Conservation (phyloP, 257 asterid genomes). For the Gardenia jasminoides region DNA sequence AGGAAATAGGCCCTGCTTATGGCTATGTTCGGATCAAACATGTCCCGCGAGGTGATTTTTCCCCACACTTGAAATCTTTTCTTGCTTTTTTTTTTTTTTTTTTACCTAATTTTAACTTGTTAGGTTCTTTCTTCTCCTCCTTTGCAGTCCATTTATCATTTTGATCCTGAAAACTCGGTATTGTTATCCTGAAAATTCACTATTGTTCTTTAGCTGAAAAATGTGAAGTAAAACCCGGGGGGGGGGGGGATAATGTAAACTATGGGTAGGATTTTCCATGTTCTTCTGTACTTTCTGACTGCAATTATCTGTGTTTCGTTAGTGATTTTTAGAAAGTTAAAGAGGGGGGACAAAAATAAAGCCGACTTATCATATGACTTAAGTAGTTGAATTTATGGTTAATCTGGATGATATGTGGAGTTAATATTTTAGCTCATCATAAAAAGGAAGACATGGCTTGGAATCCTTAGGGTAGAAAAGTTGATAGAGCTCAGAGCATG, state of each 20-base stretch:
- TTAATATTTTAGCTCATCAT: too few species aligned
- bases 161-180: neutral
- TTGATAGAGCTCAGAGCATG: too few species aligned
- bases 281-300: neutral
- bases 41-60: conserved; percentile 18
- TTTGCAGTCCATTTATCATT: neutral
- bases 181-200: too few species aligned
- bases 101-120: neutral
- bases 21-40: conserved; percentile 27
- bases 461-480: neutral
- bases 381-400: neutral
- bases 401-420: neutral
- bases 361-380: too few species aligned
- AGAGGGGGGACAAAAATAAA: too few species aligned
- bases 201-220: neutral
- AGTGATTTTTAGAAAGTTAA: neutral
- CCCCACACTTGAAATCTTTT: too few species aligned
- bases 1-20: conserved; percentile 1
- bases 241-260: too few species aligned
- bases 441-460: neutral
- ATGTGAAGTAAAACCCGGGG: neutral
- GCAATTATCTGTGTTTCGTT: neutral
- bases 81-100: too few species aligned
- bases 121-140: conserved; percentile 5
- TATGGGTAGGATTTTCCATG: neutral